These are phyloP conservation scores for Plasmodium vivax DNA, from an alignment of 169 alveolate species.

Conservation along the genomic window DNA sequence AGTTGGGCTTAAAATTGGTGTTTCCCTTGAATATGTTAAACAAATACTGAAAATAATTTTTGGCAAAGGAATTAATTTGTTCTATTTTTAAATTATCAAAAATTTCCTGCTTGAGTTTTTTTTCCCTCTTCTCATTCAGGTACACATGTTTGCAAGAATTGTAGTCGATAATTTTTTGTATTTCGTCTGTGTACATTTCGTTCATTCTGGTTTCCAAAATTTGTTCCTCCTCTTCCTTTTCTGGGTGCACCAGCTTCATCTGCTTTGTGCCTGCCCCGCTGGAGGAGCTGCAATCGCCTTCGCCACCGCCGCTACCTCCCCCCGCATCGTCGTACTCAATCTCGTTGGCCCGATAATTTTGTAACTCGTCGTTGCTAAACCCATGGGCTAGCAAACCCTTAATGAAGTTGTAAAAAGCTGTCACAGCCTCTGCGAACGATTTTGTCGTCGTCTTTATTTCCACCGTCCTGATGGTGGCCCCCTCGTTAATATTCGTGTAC, in stretches of 20 bases:
- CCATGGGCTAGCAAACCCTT: conserved; percentile 47
- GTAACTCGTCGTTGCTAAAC: conserved; percentile 39
- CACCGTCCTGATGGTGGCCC: conserved; percentile 58
- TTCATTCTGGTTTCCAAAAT: conserved; percentile 49
- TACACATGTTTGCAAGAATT: conserved; percentile 50
- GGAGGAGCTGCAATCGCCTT: not conserved
- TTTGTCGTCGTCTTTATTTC: conserved; percentile 57
- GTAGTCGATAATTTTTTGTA: conserved; percentile 68
- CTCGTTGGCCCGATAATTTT: conserved; percentile 48
- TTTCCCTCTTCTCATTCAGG: conserved; percentile 67
- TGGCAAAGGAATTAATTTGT: conserved; percentile 60
- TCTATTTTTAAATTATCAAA: conserved; percentile 44
- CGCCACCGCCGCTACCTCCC: not conserved
- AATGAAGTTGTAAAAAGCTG: conserved; percentile 31
- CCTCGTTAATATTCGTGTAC: conserved; percentile 79
- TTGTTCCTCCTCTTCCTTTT: conserved; percentile 30
- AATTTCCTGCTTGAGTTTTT: conserved; percentile 35
- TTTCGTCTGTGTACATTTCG: conserved; percentile 69
- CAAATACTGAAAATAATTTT: conserved; percentile 46
- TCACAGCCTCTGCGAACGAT: conserved; percentile 28
- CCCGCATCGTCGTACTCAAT: conserved; percentile 24
- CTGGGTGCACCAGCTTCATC: conserved; percentile 39
- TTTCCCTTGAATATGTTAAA: conserved; percentile 49
- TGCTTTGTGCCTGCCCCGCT: conserved; percentile 7
- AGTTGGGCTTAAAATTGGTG: conserved; percentile 54